Evolutionary conservation across 306 rosid species (phyloP).

Genomic region (Sphenostylis stenocarpa): DNA sequence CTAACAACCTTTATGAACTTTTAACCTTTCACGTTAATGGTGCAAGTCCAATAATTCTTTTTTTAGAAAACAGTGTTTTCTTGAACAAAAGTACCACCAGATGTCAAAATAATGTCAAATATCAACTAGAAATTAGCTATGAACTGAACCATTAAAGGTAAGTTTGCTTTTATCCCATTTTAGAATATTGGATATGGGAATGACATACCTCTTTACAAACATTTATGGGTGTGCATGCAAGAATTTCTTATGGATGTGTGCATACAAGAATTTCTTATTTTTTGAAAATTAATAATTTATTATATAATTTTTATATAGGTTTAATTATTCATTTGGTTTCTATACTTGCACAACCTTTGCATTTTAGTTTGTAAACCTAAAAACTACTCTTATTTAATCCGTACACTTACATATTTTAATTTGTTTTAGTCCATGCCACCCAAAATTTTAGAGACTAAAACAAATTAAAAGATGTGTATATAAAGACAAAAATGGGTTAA

Average conservation of each 20-base stretch:
- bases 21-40: too few species aligned
- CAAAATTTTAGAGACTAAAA: too few species aligned
- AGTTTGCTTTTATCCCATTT: background rate
- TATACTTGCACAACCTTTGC: too few species aligned
- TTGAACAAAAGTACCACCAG: background rate
- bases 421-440: too few species aligned
- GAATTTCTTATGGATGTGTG: too few species aligned
- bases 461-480: too few species aligned
- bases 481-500: too few species aligned
- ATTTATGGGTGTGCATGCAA: background rate
- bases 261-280: background rate
- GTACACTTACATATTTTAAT: too few species aligned
- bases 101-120: background rate
- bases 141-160: background rate
- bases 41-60: background rate
- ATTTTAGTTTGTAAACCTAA: too few species aligned
- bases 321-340: too few species aligned
- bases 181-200: background rate
- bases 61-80: background rate
- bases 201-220: background rate
- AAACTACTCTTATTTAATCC: too few species aligned
- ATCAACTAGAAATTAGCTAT: slow-evolving; percentile 8
- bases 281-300: background rate
- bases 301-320: background rate
- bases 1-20: too few species aligned